Evolutionary conservation across 345 rosid genomes (phyloP).

Genomic region (Salix koriyanagi): DNA sequence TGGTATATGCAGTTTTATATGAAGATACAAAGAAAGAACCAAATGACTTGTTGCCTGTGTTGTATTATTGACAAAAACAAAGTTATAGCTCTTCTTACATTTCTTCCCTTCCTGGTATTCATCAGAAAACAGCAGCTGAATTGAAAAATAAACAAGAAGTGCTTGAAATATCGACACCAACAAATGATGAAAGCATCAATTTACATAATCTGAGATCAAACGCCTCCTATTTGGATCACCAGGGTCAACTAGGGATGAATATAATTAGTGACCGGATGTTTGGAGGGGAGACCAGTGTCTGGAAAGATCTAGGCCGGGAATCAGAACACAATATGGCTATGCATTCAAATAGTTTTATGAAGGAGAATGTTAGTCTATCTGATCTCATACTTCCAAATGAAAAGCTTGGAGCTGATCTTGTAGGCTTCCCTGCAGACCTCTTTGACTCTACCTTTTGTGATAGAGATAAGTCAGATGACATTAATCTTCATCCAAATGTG

Average conservation of each 20-base stretch:
- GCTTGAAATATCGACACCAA: slow-evolving; percentile 31
- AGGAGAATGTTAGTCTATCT: slow-evolving; percentile 28
- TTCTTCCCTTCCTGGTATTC: slow-evolving; percentile 30
- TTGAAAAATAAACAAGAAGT: slow-evolving; percentile 34
- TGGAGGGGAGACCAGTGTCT: slow-evolving; percentile 40
- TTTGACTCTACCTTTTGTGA: slow-evolving; percentile 32
- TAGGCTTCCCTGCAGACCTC: slow-evolving; percentile 28
- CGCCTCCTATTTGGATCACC: slow-evolving; percentile 30
- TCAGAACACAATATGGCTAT: slow-evolving; percentile 28
- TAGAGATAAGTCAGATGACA: slow-evolving; percentile 26
- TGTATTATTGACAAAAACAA: slow-evolving; percentile 29
- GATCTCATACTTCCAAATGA: slow-evolving; percentile 44
- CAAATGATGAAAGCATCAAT: slow-evolving; percentile 34
- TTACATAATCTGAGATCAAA: slow-evolving; percentile 26
- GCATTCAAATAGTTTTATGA: slow-evolving; percentile 31
- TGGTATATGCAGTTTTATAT: slow-evolving; percentile 31
- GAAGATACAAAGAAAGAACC: slow-evolving; percentile 35
- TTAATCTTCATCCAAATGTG: slow-evolving; percentile 29
- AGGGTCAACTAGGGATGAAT: slow-evolving; percentile 35
- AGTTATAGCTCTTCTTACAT: slow-evolving; percentile 23
- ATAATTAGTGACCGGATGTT: slow-evolving; percentile 18
- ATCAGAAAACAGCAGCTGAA: slow-evolving; percentile 31
- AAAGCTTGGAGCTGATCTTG: slow-evolving; percentile 26
- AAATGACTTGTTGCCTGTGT: slow-evolving; percentile 24
- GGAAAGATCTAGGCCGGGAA: slow-evolving; percentile 28